Base-by-base conservation (phyloP, 352 stramenopile species). In the Pythium chondricola region DNA sequence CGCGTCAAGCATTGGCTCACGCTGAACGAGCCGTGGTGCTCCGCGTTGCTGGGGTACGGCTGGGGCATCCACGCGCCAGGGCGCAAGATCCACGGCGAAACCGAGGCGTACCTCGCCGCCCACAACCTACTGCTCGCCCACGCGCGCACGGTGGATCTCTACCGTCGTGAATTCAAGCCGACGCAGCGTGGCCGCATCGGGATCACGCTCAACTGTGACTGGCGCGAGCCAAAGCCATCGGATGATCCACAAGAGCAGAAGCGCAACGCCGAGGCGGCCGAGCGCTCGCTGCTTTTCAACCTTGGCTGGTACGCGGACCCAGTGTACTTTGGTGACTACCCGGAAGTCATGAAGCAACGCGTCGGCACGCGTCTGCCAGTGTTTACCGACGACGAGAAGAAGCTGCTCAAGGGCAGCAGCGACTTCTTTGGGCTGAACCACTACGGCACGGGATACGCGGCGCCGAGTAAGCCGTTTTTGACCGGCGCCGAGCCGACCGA, bases 361-460 rank as follows among this genome's bases (percentile, higher is more conserved):
- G 70, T 85, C 20, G 85, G 87, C 24, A 53, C 73, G n/a, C 74
- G 89, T 10, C 62, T 98, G 24, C 93, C 93, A 6, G 49, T 52
- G 26, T 98, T 98, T 57, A 96, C 92, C 8, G 59, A 76, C 31
- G 65, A 92, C 16, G 78, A 97, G 53, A 75, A 83, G 44, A 69
- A 71, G 21, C 41, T 88, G 20, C 46, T 98, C 14, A 77, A 82
- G 37, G 80, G 75, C 8, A 96, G 79, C 43, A 75, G 57, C 26
- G 95, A 98, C 56, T 98, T 98, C 63, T 88, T 98, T 30, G 93
- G 89, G 2, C 63, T 98, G 2, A 98, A 98, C 67, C 88, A 97
- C 63, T 98, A 98, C 67, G 81, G 75, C 26, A 82, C 78, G 16
- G 62, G 52, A 47, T 83, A 80, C 44, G 33, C 40, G 4, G 71